Evolutionary conservation across 768 basidiomycete genomes (phyloP).

Genomic region (Daedaleopsis sinensis): DNA sequence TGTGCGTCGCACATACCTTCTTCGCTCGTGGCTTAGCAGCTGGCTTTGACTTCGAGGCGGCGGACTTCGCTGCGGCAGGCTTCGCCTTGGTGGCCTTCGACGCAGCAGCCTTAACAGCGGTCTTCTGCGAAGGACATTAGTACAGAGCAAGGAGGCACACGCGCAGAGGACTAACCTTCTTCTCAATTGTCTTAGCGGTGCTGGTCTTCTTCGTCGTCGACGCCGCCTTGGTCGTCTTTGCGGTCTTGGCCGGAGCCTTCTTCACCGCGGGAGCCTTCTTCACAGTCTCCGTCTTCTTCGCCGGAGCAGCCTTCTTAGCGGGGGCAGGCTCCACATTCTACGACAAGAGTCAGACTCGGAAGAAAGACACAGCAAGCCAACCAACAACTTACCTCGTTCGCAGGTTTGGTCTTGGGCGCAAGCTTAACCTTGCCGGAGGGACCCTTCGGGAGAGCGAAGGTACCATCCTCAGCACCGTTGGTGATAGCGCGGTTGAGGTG

Average conservation of each 20-base stretch:
- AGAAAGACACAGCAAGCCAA: background rate
- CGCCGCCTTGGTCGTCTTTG: constrained; percentile 24
- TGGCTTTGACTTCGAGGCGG: constrained; percentile 26
- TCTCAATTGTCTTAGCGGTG: constrained; percentile 34
- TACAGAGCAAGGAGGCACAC: too few relatives aligned
- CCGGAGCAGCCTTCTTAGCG: constrained; percentile 32
- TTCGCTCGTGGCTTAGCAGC: constrained; percentile 25
- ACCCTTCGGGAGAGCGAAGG: constrained; percentile 64
- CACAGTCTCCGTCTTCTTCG: constrained; percentile 25
- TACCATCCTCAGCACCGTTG: constrained; percentile 51
- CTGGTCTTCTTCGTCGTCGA: constrained; percentile 40
- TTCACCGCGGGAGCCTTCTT: constrained; percentile 38
- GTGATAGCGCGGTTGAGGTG: constrained; percentile 59
- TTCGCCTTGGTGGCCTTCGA: constrained; percentile 29
- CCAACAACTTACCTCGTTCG: constrained; percentile 57
- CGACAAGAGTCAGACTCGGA: constrained; percentile 22
- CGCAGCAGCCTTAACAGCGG: constrained; percentile 35
- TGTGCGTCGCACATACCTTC: constrained; percentile 15
- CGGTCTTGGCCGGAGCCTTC: constrained; percentile 37
- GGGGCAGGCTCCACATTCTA: constrained; percentile 40
- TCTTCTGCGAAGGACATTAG: constrained; percentile 12
- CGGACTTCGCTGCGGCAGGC: constrained; percentile 22
- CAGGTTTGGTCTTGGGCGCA: constrained; percentile 53
- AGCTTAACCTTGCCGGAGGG: constrained; percentile 78
- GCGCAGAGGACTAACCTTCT: constrained; percentile 35